Evolutionary conservation across 75 land plant species (phyloP), one percentile per base, ranked within the genome.

Genomic region (Pseudotsuga menziesii): DNA sequence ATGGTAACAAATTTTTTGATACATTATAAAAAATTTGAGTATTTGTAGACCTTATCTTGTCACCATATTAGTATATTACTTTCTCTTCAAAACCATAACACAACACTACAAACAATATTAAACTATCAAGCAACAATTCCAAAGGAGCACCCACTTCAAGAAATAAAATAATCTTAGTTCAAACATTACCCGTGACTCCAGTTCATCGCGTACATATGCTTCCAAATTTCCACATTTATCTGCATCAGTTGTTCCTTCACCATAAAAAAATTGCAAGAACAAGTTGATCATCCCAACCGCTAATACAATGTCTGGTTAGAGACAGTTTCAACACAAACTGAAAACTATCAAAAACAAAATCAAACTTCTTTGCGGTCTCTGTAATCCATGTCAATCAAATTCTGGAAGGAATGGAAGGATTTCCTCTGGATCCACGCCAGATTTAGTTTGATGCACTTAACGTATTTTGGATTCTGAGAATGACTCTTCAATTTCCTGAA

Each of bases 361-460:
- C 7, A 26, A 76, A 70, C 29, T 76, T 26, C 7, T 6, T 13
- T 22, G 29, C 9, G 26, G 29, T 35, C 27, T 19, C 26, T 17
- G 36, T n/a, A 73, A 32, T 25, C 39, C 74, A 75, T 87, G 94
- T 98, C 99, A 59, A 19, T 86, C 88, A 79, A 97, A 94, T 76
- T 94, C 89, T 61, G 98, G 99, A 17, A 97, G 66, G 36, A 97
- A 57, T n/a, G 95, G 99, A 32, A 90, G 70, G 78, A 97, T 75
- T 85, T 90, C 88, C 25, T 83, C 84, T 73, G 95, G 90, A 16
- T 89, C 73, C 61, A 97, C 83, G 19, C 81, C 77, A 20, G 87
- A 88, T 75, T 97, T 97, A 35, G 93, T 84, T 85, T 88, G 89
- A 83, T 97, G 98, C 56, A 91, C 86, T 58, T 95, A 98, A 14